Base-by-base conservation (phyloP, 805 yeast genomes). In the Ogataea minuta region DNA sequence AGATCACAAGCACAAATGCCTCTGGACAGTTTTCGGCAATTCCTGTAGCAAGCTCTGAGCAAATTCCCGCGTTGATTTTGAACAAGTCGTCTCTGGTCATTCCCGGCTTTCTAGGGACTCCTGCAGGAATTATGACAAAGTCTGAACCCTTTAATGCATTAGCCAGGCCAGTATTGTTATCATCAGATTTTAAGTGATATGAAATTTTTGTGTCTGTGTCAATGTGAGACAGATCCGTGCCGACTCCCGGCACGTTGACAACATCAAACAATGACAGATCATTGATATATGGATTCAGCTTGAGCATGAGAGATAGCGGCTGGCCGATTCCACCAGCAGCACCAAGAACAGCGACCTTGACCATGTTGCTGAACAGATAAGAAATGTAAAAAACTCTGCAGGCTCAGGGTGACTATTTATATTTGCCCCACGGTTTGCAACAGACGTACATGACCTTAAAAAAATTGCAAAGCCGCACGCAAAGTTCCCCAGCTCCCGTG, bases 261-360 rank as follows among this genome's bases (percentile, higher is more conserved):
- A 89, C 88, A 70, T 89, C 96, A 65, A 79, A 88, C 43, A 88
- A 72, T 4, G 95, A 79, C 52, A 88, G 71, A 52, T 81, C 79
- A 44, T 72, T 70, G 34, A 81, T 73, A 38, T 72, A 69, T 27
- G 77, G 78, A 53, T 79, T 77, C 44, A 87, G 68, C 65, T 88
- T 88, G 53, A 88, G 70, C 48, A 88, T 72, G 39, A 89, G 76
- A 10, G 95, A 86, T 46, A 88, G 72, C 29, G 96, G 95, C 71
- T 89, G 96, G 40, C 96, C 96, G 59, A 88, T 88, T 45, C 96
- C 96, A 54, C 95, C 95, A 35, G 90, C 87, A 44, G 95, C 95
- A 50, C 96, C 96, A 35, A 81, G 72, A 43, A 87, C 89, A 45
- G 95, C 76, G 38, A 86, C 54, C 45, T 49, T 49, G 17, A 45